These are phyloP conservation scores for cucumber (Cucumis sativus) DNA, from an alignment of 306 rosid genomes.

Conservation along the genomic window DNA sequence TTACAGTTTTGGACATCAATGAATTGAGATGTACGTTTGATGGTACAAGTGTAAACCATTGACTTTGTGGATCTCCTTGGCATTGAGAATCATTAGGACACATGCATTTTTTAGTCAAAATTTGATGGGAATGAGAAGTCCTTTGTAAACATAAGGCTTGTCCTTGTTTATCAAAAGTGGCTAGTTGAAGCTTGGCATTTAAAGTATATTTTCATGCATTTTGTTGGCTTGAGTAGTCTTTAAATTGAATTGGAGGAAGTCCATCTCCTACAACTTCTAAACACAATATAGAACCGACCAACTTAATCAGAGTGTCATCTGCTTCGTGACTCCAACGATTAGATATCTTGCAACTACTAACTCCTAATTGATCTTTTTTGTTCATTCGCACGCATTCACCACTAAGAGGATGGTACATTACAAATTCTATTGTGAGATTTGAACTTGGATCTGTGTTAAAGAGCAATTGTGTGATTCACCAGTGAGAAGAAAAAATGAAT, in stretches of 20 bases:
- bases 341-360: slow-evolving; percentile 16
- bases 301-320: slow-evolving; percentile 19
- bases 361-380: slow-evolving; percentile 1
- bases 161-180: slow-evolving; percentile 9
- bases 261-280: slow-evolving; percentile 21
- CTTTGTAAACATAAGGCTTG: slow-evolving; percentile 18
- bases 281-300: slow-evolving; percentile 8
- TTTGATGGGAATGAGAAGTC: slow-evolving; percentile 11
- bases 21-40: not conserved
- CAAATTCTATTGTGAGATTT: slow-evolving; percentile 10
- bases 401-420: slow-evolving; percentile 27
- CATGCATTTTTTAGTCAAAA: slow-evolving; percentile 24
- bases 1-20: no score
- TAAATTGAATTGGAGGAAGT: slow-evolving; percentile 13
- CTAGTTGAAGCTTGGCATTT: slow-evolving; percentile 25
- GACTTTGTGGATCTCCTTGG: not conserved
- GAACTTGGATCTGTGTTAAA: slow-evolving; percentile 21
- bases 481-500: no score
- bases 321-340: slow-evolving; percentile 19
- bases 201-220: slow-evolving; percentile 25
- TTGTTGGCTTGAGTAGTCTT: slow-evolving; percentile 18
- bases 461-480: no score
- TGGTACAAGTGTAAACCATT: not conserved
- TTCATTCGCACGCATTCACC: slow-evolving; percentile 24
- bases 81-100: slow-evolving; percentile 10